Evolutionary conservation across 306 rosid genomes (phyloP).

Genomic region (Cucurbita ficifolia): DNA sequence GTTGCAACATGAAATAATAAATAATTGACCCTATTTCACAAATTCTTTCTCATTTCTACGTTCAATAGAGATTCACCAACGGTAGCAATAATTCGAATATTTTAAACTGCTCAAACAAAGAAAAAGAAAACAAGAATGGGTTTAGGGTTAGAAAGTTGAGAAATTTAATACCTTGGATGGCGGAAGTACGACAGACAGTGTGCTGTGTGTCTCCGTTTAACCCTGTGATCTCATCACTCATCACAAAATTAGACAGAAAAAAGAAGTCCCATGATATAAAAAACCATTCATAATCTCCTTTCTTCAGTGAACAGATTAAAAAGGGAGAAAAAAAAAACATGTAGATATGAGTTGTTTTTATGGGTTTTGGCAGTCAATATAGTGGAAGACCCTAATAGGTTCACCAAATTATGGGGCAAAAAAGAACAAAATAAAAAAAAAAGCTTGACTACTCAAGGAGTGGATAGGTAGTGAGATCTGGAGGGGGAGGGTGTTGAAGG

Average conservation of each 20-base stretch:
- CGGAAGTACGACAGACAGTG: not conserved
- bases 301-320: too few species aligned
- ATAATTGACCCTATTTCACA: too few species aligned
- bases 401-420: too few species aligned
- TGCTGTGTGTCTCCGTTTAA: not conserved
- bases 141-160: not conserved
- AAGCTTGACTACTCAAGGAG: constrained; percentile 25
- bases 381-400: too few species aligned
- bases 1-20: too few species aligned
- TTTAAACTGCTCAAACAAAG: too few species aligned
- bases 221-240: not conserved
- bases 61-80: too few species aligned
- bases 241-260: not conserved
- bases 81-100: too few species aligned
- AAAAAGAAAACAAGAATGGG: not conserved
- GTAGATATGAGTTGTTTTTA: not conserved
- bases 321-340: not conserved
- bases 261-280: not conserved
- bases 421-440: too few species aligned
- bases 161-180: too few species aligned
- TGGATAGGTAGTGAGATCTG: constrained; percentile 54
- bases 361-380: too few species aligned
- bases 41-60: too few species aligned
- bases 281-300: not conserved
- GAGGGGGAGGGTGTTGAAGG: constrained; percentile 10